These are phyloP conservation scores for Cudoniella acicularis DNA, from an alignment of 495 filamentous ascomycete species.

Conservation along the genomic window DNA sequence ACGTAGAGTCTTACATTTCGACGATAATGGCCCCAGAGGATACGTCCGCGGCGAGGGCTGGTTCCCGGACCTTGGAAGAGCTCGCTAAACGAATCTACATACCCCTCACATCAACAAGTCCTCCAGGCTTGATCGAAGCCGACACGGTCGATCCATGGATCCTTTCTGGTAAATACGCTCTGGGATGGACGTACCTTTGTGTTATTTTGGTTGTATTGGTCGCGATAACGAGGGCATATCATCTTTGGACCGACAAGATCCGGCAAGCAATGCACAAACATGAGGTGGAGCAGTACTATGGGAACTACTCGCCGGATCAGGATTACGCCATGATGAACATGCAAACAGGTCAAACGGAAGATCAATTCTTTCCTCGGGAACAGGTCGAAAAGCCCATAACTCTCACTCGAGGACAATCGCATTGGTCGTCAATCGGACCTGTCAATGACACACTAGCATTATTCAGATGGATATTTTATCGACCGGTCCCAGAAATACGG, in stretches of 20 bases:
- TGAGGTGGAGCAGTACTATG: conserved; percentile 49
- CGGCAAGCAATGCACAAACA: conserved; percentile 80
- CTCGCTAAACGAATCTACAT: conserved; percentile 74
- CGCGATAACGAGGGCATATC: conserved; percentile 65
- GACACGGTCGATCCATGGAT: conserved; percentile 75
- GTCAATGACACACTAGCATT: conserved; percentile 73
- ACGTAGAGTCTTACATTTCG: not conserved
- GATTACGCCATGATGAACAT: conserved; percentile 67
- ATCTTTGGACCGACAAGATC: conserved; percentile 85
- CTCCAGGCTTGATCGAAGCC: conserved; percentile 66
- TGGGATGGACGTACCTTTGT: conserved; percentile 84
- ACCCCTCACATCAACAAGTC: conserved; percentile 63
- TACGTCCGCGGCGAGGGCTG: conserved; percentile 12
- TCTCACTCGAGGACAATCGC: conserved; percentile 56
- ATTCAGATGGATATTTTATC: conserved; percentile 81
- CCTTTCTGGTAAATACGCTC: conserved; percentile 79
- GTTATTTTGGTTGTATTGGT: conserved; percentile 64
- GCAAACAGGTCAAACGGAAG: conserved; percentile 60
- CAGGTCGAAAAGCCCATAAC: conserved; percentile 43
- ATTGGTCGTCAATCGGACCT: conserved; percentile 63
- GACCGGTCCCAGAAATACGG: conserved; percentile 66
- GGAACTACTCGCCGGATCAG: conserved; percentile 51
- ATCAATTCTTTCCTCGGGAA: conserved; percentile 65
- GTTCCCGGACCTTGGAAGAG: conserved; percentile 18
- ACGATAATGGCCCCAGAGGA: conserved; percentile 12